Evolutionary conservation across 306 rosid species (phyloP).

Genomic region (Cyamopsis tetragonoloba): DNA sequence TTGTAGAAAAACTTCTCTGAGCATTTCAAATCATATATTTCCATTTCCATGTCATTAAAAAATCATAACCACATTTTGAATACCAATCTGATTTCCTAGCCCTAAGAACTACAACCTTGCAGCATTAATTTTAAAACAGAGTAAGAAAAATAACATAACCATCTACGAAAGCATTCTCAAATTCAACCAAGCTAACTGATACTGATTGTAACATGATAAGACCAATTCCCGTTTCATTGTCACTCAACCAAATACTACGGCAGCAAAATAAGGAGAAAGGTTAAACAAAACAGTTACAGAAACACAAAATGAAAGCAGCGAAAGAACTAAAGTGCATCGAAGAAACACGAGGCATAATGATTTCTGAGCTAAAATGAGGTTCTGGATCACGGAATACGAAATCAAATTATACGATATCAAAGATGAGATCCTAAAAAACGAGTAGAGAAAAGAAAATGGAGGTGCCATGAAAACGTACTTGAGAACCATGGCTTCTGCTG

Average conservation of each 20-base stretch:
- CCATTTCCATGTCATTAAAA: neutral
- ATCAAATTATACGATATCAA: neutral
- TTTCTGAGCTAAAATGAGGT: neutral
- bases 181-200: neutral
- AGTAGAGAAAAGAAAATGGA: neutral
- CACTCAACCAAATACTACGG: neutral
- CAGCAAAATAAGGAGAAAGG: neutral
- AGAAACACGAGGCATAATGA: neutral
- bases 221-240: neutral
- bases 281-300: neutral
- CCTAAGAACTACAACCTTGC: neutral
- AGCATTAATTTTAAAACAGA: neutral
- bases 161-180: neutral
- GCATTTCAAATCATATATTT: neutral
- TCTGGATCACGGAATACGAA: neutral
- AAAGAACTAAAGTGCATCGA: neutral
- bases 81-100: neutral
- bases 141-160: neutral
- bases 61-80: neutral
- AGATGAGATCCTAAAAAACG: neutral
- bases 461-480: conserved; percentile 38
- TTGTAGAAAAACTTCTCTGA: too few species aligned
- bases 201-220: neutral
- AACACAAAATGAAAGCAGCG: too few species aligned
- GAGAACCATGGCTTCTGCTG: conserved; percentile 77